Base-by-base conservation (phyloP, 2,329 filamentous ascomycete species). In the Calonectria pseudoturangicola region DNA sequence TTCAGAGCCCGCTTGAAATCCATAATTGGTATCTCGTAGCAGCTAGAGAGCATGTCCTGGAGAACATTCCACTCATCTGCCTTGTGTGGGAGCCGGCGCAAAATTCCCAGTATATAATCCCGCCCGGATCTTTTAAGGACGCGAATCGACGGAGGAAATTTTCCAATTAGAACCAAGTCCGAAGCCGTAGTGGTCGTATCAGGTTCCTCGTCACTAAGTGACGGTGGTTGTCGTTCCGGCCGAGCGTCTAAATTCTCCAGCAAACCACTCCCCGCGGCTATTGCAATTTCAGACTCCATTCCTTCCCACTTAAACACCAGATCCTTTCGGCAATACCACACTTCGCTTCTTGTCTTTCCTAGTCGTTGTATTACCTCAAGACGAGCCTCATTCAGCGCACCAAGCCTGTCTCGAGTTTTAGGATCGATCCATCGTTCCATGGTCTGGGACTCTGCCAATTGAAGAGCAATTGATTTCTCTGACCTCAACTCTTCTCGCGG, bases 221-320 rank as follows among this genome's bases (percentile, higher is more conserved):
- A 3, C 15, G 33, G 21, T 12, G 33, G 36, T 27, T 16, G 33
- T 6, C 15, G 30, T 25, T 27, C 54, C 15, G 13, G 33, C 9
- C 15, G 33, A 41, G 33, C 54, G 10, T 58, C 51, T 30, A 58
- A 15, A 12, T 25, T 39, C 51, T 58, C n/a, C n/a, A 39, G 12
- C n/a, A 25, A 21, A 5, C 51, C 51, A 1, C 21, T 58, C 4
- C 21, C 51, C 39, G 51, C 51, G 12, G 51, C 30, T 12, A 39
- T n/a, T 10, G 51, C 12, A 58, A 58, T 58, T 13, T 58, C 51
- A 8, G 51, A 39, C 33, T 39, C 30, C 30, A 39, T 58, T 5
- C 51, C 51, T 39, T 58, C 33, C 33, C 30, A 58, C n/a, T 58
- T 58, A 8, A 58, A 39, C 51, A 58, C 51, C 30, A 56, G 13